Percentiles rank a stretch among this genome's conserved stretches.
Evolutionary conservation across 306 rosid species (phyloP).

Genomic region (Inga oerstediana): DNA sequence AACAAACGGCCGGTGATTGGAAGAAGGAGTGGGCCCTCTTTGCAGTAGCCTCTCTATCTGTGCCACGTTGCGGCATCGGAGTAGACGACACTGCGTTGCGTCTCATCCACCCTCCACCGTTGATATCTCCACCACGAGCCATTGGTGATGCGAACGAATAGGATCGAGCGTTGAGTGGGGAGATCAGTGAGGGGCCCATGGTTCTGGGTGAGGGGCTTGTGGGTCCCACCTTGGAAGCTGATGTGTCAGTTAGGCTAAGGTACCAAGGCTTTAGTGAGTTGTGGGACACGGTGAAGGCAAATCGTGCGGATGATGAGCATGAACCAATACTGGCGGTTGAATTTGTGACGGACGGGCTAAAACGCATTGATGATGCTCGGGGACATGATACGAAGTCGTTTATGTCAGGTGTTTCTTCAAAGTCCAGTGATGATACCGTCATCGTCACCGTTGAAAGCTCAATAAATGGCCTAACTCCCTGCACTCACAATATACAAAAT

Average conservation of each 20-base stretch:
- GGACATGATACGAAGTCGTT: conserved; percentile 54
- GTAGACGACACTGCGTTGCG: conserved; percentile 59
- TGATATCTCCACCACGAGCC: conserved; percentile 40
- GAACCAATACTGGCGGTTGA: conserved; percentile 60
- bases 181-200: conserved; percentile 62
- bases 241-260: conserved; percentile 66
- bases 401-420: conserved; percentile 58
- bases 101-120: conserved; percentile 33
- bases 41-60: not conserved
- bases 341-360: conserved; percentile 39
- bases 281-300: conserved; percentile 82
- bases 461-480: conserved; percentile 79
- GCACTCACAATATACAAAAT: conserved; percentile 13
- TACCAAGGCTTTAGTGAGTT: conserved; percentile 83
- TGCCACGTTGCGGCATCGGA: conserved; percentile 54
- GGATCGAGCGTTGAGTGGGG: conserved; percentile 63
- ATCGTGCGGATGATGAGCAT: conserved; percentile 63
- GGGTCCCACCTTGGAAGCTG: conserved; percentile 67
- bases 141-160: conserved; percentile 67
- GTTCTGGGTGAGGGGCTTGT: conserved; percentile 29
- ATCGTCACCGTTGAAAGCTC: conserved; percentile 62
- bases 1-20: conserved; percentile 68
- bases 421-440: conserved; percentile 64
- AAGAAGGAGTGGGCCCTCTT: conserved; percentile 50
- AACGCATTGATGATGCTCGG: conserved; percentile 63